phyloP scores from a whole-genome alignment of 1,139 yeast species.

The Hemisphaericaspora xylanilytica region DNA sequence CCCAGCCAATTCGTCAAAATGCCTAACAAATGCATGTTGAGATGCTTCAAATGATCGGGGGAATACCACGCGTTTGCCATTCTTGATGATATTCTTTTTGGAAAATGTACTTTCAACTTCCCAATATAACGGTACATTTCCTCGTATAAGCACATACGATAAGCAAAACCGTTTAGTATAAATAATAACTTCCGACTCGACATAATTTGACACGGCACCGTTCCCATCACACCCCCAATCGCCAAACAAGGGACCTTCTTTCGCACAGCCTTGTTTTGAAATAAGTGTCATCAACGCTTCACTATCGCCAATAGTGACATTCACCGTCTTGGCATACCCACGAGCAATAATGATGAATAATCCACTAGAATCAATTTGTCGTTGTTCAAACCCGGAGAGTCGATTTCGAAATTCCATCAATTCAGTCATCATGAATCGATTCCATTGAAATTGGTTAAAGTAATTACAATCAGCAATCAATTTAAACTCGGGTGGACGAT shows the following conservation, averaged over 20 bases:
- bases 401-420: slow-evolving; percentile 58
- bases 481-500: slow-evolving; percentile 21
- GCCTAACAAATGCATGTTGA: slow-evolving; percentile 62
- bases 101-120: slow-evolving; percentile 41
- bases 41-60: slow-evolving; percentile 63
- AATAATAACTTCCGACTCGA: slow-evolving; percentile 64
- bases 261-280: slow-evolving; percentile 63
- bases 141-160: slow-evolving; percentile 59
- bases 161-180: slow-evolving; percentile 52
- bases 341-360: slow-evolving; percentile 59
- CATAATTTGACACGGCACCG: slow-evolving; percentile 66
- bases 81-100: slow-evolving; percentile 36
- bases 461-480: slow-evolving; percentile 46
- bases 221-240: slow-evolving; percentile 71
- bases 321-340: slow-evolving; percentile 65
- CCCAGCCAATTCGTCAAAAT: slow-evolving; percentile 55
- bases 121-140: slow-evolving; percentile 72
- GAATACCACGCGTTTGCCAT: slow-evolving; percentile 46
- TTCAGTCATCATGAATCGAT: slow-evolving; percentile 55
- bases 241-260: slow-evolving; percentile 61
- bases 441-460: slow-evolving; percentile 65
- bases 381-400: slow-evolving; percentile 48
- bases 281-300: slow-evolving; percentile 58
- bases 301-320: slow-evolving; percentile 34
- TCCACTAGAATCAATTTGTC: slow-evolving; percentile 52